phyloP scores from a whole-genome alignment of 2,329 filamentous ascomycete species.

The Diaporthe citriasiana region DNA sequence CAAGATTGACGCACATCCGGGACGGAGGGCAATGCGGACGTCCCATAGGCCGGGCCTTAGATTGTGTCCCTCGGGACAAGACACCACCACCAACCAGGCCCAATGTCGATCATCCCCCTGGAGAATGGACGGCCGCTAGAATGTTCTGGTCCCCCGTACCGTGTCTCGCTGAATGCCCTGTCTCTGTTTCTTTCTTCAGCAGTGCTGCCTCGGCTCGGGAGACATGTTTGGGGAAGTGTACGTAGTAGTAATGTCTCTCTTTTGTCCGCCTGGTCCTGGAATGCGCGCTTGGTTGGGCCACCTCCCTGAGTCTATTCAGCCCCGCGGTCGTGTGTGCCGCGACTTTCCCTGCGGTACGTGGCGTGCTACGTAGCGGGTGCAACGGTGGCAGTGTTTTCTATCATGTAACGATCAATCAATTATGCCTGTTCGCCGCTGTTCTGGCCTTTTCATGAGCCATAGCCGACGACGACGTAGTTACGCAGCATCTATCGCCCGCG shows the following conservation, averaged over 20 bases:
- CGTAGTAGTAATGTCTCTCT: constrained; percentile 56
- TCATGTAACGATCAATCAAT: no score
- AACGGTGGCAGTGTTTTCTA: constrained; percentile 62
- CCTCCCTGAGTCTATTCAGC: constrained; percentile 64
- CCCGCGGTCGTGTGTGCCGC: constrained; percentile 58
- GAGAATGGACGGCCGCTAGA: constrained; percentile 24
- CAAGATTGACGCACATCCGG: constrained; percentile 5
- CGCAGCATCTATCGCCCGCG: constrained; percentile 78
- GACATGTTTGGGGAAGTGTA: constrained; percentile 71
- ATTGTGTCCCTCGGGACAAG: constrained; percentile 29
- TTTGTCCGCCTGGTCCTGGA: constrained; percentile 77
- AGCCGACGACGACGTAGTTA: constrained; percentile 80
- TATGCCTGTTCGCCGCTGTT: constrained; percentile 60
- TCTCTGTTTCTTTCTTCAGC: constrained; percentile 4
- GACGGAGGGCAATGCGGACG: background rate
- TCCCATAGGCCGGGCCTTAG: constrained; percentile 22
- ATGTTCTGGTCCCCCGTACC: constrained; percentile 20
- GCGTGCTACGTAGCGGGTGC: constrained; percentile 69
- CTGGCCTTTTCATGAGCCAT: constrained; percentile 75
- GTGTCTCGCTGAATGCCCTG: background rate
- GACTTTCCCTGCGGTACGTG: constrained; percentile 66
- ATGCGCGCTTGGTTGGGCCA: constrained; percentile 69
- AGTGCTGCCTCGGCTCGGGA: constrained; percentile 50
- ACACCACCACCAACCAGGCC: background rate
- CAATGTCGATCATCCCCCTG: constrained; percentile 10